These are phyloP conservation scores for Mycena latifolia DNA, from an alignment of 768 basidiomycete species.

Conservation along the genomic window DNA sequence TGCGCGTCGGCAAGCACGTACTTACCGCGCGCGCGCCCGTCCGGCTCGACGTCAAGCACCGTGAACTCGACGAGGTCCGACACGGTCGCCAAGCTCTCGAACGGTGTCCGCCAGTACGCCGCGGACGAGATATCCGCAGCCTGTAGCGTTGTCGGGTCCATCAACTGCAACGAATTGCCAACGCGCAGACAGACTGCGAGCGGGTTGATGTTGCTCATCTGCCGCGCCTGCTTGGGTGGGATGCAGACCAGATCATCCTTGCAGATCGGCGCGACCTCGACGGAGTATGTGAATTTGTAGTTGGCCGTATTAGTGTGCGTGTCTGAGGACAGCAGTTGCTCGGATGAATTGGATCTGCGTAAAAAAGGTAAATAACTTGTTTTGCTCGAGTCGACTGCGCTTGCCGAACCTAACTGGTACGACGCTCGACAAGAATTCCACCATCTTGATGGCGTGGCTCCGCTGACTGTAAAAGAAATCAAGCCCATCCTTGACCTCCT, in stretches of 20 bases:
- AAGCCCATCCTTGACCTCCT: conserved; percentile 93
- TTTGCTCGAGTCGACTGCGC: background rate
- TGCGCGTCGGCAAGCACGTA: conserved; percentile 87
- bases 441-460: conserved; percentile 96
- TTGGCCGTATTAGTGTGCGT: conserved; percentile 94
- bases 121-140: conserved; percentile 81
- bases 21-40: conserved; percentile 75
- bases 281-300: conserved; percentile 97
- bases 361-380: background rate
- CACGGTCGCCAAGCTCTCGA: conserved; percentile 84
- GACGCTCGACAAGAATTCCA: conserved; percentile 89
- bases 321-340: conserved; percentile 94
- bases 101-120: conserved; percentile 93
- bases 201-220: conserved; percentile 89
- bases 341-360: conserved; percentile 88
- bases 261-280: conserved; percentile 97
- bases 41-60: conserved; percentile 93
- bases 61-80: conserved; percentile 95
- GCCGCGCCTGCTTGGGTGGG: conserved; percentile 83
- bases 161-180: conserved; percentile 90
- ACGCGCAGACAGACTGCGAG: conserved; percentile 91
- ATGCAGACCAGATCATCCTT: conserved; percentile 98
- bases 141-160: conserved; percentile 91
- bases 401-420: conserved; percentile 82
- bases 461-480: conserved; percentile 97